Base-by-base conservation (phyloP, 2,329 filamentous ascomycete genomes). In the Trichophyton schoenleinii region DNA sequence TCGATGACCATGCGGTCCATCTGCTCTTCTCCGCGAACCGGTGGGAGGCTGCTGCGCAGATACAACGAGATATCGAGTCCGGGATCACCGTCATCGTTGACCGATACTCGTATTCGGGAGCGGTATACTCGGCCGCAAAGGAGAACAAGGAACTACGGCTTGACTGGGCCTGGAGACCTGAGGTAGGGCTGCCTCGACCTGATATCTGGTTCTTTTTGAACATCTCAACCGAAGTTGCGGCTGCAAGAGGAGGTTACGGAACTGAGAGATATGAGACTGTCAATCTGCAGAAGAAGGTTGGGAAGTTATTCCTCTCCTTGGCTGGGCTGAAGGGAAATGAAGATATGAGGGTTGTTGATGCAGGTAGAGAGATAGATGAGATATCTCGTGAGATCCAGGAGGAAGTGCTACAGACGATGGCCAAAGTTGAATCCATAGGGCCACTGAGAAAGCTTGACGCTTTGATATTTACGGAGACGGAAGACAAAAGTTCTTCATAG, bases 101-200 rank as follows among this genome's bases (percentile, higher is more conserved):
- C 74, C 86, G 94, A 57, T 99, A 97, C 77, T 95, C 95, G 72
- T 92, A 96, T 78, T 94, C 88, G 20, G 94, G 94, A 60, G 88
- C 91, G 62, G 90, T 96, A 58, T 99, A 97, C 77, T 90, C 87
- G 25, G 89, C 90, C 0, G 92, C 94, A 2, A 97, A 97, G 71
- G 79, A 83, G 52, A 89, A 89, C 67, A 83, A 86, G 0, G 73
- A 78, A 1, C 80, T 96, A 11, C 77, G 81, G 0, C 78, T 96
- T 0, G 75, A 81, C 0, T 99, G 94, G 91, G 91, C 90, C 6
- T 85, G 89, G 67, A 81, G 85, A 15, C 89, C 91, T 0, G 94
- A 97, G 68, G 81, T 89, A 13, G 92, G 92, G 0, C 80, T 99
- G 0, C 92, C 94, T 1, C 83, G 87, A 3, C 92, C 94, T 0